phyloP scores from a whole-genome alignment of 306 rosid genomes.

The Gastrolobium bilobum region DNA sequence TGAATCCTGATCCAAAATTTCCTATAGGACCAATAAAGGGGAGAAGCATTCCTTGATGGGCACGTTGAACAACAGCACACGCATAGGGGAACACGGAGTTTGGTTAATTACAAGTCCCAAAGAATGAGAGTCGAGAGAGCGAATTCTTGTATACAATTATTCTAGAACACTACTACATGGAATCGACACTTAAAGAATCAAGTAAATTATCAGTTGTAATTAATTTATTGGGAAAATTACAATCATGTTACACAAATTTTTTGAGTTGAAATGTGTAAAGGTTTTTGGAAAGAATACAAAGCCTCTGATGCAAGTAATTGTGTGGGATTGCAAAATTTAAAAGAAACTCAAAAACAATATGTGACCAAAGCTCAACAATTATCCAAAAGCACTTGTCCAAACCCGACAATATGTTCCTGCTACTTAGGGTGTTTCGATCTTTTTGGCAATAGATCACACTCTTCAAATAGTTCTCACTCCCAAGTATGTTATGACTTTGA shows the following conservation, averaged over 20 bases:
- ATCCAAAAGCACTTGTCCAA: constrained; percentile 2
- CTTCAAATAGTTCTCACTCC: background rate
- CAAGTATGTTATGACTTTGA: constrained; percentile 23
- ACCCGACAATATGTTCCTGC: constrained; percentile 8
- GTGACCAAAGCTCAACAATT: background rate
- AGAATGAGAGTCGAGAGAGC: background rate
- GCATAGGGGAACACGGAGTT: constrained; percentile 5
- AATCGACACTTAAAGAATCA: background rate
- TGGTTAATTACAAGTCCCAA: constrained; percentile 1
- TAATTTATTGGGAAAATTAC: background rate
- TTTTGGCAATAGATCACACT: constrained; percentile 7
- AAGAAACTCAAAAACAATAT: background rate
- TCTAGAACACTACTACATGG: background rate
- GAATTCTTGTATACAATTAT: background rate
- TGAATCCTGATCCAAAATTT: constrained; percentile 33
- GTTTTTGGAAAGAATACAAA: background rate
- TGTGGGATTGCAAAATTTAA: background rate
- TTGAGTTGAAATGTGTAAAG: background rate
- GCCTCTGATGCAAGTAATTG: background rate
- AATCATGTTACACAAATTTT: background rate
- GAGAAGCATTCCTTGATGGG: constrained; percentile 26
- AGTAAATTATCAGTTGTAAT: background rate
- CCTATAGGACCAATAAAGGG: constrained; percentile 37
- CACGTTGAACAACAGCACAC: constrained; percentile 32
- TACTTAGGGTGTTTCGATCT: background rate